phyloP scores from a whole-genome alignment of 2,329 filamentous ascomycete species.

The Colletotrichum cuscutae region DNA sequence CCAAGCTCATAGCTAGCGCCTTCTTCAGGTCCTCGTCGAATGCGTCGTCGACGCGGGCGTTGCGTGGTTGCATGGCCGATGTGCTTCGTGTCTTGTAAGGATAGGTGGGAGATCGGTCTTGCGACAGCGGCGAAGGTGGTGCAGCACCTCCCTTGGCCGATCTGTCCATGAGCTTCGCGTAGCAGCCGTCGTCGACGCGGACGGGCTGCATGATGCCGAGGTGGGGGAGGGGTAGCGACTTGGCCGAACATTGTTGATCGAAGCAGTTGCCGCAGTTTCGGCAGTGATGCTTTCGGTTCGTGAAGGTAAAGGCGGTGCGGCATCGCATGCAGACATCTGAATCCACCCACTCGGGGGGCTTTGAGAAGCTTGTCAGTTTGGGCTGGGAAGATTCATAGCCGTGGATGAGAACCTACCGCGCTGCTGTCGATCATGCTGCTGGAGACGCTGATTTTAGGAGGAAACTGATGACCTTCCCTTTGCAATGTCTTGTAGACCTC shows the following conservation, averaged over 20 bases:
- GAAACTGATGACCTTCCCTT: constrained; percentile 88
- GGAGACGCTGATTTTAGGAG: constrained; percentile 85
- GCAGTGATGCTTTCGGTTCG: constrained; percentile 98
- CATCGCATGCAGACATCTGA: constrained; percentile 99
- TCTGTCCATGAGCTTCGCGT: constrained; percentile 87
- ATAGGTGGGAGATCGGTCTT: constrained; percentile 59
- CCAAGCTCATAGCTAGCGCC: constrained; percentile 95
- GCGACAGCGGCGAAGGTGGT: constrained; percentile 34
- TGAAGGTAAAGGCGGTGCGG: constrained; percentile 94
- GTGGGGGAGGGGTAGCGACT: constrained; percentile 87
- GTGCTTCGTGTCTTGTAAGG: constrained; percentile 74
- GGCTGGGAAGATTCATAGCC: not conserved
- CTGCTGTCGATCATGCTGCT: constrained; percentile 98
- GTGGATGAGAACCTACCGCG: constrained; percentile 70
- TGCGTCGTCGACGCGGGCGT: constrained; percentile 85
- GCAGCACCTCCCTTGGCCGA: constrained; percentile 53
- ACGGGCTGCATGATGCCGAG: constrained; percentile 92
- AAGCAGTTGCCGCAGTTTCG: constrained; percentile 98
- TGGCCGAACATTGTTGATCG: constrained; percentile 93
- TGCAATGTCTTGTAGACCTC: constrained; percentile 88
- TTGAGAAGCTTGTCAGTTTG: constrained; percentile 46
- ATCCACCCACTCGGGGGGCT: constrained; percentile 95
- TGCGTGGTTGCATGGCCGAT: constrained; percentile 85
- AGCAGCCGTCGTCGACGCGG: constrained; percentile 95
- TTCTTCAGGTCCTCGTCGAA: constrained; percentile 96